These are phyloP conservation scores for Stachybotrys chlorohalonatus DNA, from an alignment of 2,329 filamentous ascomycete genomes.

Conservation along the genomic window DNA sequence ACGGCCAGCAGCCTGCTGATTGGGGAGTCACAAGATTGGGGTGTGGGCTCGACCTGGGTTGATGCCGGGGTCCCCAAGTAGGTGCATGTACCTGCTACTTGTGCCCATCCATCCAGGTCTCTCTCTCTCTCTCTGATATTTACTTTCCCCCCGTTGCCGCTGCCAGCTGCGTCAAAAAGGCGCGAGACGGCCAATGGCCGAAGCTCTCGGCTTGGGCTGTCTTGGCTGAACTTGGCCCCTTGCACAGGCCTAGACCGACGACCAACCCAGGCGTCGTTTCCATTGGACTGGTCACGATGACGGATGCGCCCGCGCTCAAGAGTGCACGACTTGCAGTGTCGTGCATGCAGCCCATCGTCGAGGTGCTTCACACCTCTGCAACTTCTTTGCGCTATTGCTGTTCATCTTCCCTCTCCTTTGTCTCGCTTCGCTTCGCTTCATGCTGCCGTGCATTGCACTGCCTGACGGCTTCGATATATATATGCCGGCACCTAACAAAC, in stretches of 20 bases:
- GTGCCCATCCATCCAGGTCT: not conserved
- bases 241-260: not conserved
- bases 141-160: not conserved
- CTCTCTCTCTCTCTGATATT: not conserved
- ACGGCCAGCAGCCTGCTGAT: slow-evolving; percentile 1
- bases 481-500: not conserved
- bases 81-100: not conserved
- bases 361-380: not conserved
- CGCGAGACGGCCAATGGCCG: not conserved
- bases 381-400: not conserved
- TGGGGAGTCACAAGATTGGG: slow-evolving; percentile 2
- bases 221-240: not conserved
- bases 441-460: not conserved
- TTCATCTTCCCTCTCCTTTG: not conserved
- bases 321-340: not conserved
- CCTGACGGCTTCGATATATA: not conserved
- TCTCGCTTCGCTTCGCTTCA: not conserved
- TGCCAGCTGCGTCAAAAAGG: not conserved
- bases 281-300: not conserved
- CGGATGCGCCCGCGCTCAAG: not conserved
- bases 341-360: not conserved
- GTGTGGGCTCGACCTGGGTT: not conserved
- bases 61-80: not conserved
- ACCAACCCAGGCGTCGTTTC: not conserved
- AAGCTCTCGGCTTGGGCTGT: not conserved